A percentile compares a stretch with the other conserved stretches of the same genome.
Conservation (phyloP, 1,284 basidiomycete genomes). For the Trametes hirsuta region DNA sequence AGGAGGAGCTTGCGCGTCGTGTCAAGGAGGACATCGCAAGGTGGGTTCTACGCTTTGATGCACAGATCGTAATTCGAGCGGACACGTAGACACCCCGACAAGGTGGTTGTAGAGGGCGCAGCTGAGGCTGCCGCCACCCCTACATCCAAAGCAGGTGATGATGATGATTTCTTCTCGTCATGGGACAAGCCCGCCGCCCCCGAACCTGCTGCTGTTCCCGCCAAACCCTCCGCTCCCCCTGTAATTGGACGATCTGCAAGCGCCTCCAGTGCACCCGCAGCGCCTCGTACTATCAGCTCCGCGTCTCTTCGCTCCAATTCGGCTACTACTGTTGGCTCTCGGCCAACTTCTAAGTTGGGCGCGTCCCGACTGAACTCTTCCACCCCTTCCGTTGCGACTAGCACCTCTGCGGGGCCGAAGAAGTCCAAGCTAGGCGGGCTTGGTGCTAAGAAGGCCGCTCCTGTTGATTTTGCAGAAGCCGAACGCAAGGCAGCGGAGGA, state of each 20-base stretch:
- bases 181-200: slow-evolving; percentile 87
- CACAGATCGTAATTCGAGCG: background rate
- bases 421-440: slow-evolving; percentile 81
- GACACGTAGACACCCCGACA: slow-evolving; percentile 65
- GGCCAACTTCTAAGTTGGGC: slow-evolving; percentile 48
- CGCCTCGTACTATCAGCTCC: slow-evolving; percentile 70
- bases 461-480: slow-evolving; percentile 91
- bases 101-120: slow-evolving; percentile 81
- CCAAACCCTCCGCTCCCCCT: slow-evolving; percentile 59
- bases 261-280: slow-evolving; percentile 45
- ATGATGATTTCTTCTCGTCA: slow-evolving; percentile 94
- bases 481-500: slow-evolving; percentile 88
- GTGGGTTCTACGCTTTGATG: slow-evolving; percentile 44
- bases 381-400: slow-evolving; percentile 34
- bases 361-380: slow-evolving; percentile 61
- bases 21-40: slow-evolving; percentile 79
- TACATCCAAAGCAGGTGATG: slow-evolving; percentile 47
- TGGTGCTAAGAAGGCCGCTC: slow-evolving; percentile 83
- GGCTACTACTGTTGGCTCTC: slow-evolving; percentile 39
- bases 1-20: slow-evolving; percentile 85
- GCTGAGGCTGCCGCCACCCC: slow-evolving; percentile 46
- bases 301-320: slow-evolving; percentile 52
- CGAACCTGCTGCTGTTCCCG: slow-evolving; percentile 50
- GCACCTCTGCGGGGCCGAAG: slow-evolving; percentile 45
- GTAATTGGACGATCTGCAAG: slow-evolving; percentile 52